A percentile compares a stretch with the other conserved stretches of the same genome.
These are phyloP conservation scores for Eimeria sp. DNA, from an alignment of 169 alveolate genomes.

Conservation along the genomic window DNA sequence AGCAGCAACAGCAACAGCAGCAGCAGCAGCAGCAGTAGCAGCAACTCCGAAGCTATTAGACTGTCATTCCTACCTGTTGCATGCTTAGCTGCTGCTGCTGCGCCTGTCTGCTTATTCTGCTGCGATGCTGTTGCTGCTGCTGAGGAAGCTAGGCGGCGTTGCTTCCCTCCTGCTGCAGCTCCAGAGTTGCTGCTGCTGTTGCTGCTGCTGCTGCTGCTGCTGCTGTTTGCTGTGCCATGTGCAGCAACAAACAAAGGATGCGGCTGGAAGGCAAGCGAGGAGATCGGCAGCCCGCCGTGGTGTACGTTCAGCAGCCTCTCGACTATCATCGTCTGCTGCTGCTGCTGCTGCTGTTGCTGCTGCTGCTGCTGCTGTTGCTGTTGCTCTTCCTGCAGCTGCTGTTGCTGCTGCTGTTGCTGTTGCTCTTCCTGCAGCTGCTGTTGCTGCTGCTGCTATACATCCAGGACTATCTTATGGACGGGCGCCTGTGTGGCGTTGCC, in stretches of 20 bases:
- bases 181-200: constrained; percentile 16
- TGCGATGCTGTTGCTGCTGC: constrained; percentile 17
- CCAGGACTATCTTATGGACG: background rate
- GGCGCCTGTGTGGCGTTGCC: background rate
- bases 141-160: constrained; percentile 3
- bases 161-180: constrained; percentile 51
- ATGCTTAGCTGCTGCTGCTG: constrained; percentile 13
- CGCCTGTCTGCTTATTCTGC: constrained; percentile 28
- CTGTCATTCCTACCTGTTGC: background rate
- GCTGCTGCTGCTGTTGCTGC: constrained; percentile 55
- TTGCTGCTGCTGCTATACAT: background rate
- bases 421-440: background rate
- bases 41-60: background rate
- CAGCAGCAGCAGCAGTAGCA: constrained; percentile 4
- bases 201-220: constrained; percentile 49
- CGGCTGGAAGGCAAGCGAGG: constrained; percentile 78
- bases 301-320: constrained; percentile 78
- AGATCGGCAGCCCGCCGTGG: constrained; percentile 80
- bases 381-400: constrained; percentile 16
- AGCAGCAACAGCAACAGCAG: no score
- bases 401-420: background rate
- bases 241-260: constrained; percentile 41
- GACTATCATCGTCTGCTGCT: constrained; percentile 64
- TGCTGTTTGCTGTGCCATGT: background rate
- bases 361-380: no score